Evolutionary conservation across 2,329 filamentous ascomycete species (phyloP), one percentile per base, ranked within the genome.

Genomic region (Aspergillus vadensis): DNA sequence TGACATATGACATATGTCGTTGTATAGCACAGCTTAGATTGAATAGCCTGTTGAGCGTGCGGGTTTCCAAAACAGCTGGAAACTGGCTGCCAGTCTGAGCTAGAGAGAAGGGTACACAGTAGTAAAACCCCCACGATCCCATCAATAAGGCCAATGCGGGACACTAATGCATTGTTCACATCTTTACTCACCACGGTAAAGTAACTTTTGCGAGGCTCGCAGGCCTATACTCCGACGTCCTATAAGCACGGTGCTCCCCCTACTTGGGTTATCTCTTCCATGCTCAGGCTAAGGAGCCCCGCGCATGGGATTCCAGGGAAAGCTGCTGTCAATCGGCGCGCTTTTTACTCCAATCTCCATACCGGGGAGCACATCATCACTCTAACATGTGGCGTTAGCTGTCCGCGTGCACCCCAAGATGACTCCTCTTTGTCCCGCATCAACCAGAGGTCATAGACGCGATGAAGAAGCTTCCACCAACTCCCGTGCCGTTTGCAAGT

Each of bases 351-450:
- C 41, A 44, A 21, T 30, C 27, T 30, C 44, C 44, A 25, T 49
- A 15, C 21, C 23, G 25, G 14, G 19, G 56, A 59, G 57, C 55
- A 61, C 63, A 64, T 61, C 58, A 65, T 64, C 50, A 44, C 53
- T 52, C 39, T 30, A 59, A 38, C 49, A 39, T 55, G 62, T 64
- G 56, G 60, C 59, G 62, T 61, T 44, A 55, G 59, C 51, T 48
- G 41, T 41, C 25, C 48, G 52, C 44, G 59, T 21, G 62, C 61
- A 36, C 32, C 32, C 59, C 62, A 49, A 62, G 53, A 30, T 55
- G 43, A 21, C 25, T 55, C 27, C 53, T 47, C 53, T 36, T 43
- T 25, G 36, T 27, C 54, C 54, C 47, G 44, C 55, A 54, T 59
- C 50, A 44, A 43, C 27, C 14, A 52, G 43, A 58, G 61, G 60